Percentiles rank a stretch among this genome's conserved stretches.
These are phyloP conservation scores for Aphanomyces stellatus DNA, from an alignment of 352 stramenopile species.

Conservation along the genomic window DNA sequence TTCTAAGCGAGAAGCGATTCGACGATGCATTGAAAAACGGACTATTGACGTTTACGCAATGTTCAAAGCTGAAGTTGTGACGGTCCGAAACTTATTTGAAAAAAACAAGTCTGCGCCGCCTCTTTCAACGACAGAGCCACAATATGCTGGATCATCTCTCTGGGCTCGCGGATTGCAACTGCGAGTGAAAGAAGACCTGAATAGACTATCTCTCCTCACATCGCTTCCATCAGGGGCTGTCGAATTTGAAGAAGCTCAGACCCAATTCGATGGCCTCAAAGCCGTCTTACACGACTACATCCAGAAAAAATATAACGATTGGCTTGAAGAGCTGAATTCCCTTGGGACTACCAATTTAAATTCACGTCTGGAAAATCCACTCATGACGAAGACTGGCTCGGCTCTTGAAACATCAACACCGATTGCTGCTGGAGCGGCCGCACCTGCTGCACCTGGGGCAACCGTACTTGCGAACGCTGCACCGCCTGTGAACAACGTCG, in stretches of 20 bases:
- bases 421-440: neutral
- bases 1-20: constrained; percentile 88
- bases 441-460: constrained; percentile 5
- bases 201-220: constrained; percentile 57
- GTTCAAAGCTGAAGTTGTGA: constrained; percentile 74
- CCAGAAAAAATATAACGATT: constrained; percentile 86
- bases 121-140: constrained; percentile 81
- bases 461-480: neutral
- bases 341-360: constrained; percentile 69
- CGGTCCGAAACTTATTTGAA: constrained; percentile 87
- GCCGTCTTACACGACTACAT: constrained; percentile 86
- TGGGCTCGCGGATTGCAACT: constrained; percentile 88
- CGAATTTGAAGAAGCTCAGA: constrained; percentile 75
- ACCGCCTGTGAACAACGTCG: neutral
- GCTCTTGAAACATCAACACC: constrained; percentile 21
- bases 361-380: constrained; percentile 70
- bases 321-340: constrained; percentile 81
- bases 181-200: constrained; percentile 63
- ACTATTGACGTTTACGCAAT: constrained; percentile 88
- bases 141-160: constrained; percentile 87
- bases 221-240: constrained; percentile 48
- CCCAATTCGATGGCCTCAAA: constrained; percentile 59
- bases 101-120: constrained; percentile 81
- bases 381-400: constrained; percentile 72
- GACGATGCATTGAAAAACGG: constrained; percentile 91